Evolutionary conservation across 805 yeast species (phyloP), one percentile per base, ranked within the genome.

Genomic region (Wickerhamomyces tratensis): DNA sequence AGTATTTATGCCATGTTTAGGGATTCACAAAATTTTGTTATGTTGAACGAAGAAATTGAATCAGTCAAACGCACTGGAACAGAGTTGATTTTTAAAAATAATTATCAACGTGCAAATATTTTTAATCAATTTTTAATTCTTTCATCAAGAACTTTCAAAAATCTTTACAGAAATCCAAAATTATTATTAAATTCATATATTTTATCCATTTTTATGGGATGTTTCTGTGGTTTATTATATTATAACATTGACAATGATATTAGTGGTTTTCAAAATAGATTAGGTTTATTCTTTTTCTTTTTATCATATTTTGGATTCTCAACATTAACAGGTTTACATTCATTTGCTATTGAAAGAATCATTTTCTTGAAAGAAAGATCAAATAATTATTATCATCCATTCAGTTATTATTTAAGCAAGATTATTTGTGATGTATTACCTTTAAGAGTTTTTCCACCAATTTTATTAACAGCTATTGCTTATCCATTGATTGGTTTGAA

Each of bases 261-360:
- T 43, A 80, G 95, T 54, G 98, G 98, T 0, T 93, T 93, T 69
- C 98, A 93, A 61, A 93, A 93, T 62, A 73, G 98, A 52, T 70
- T 93, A 49, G 98, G 98, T 0, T 68, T 93, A 46, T 93, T 93
- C 63, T 91, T 93, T 68, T 93, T 93, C 61, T 64, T 89, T 41
- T 69, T 93, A 46, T 86, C 98, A 4, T 75, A 89, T 54, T 89
- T 93, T 67, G 98, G 98, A 0, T 93, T 93, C 61, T 82, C 95
- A 1, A 83, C 98, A 0, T 71, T 93, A 54, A 91, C 98, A 0
- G 94, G 97, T 0, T 67, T 93, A 42, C 91, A 88, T 50, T 77
- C 96, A 4, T 93, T 93, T 61, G 79, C 95, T 0, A 72, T 77
- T 41, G 98, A 93, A 59, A 72, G 98, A 52, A 77, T 88, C 38